Conservation (phyloP, 805 yeast genomes). For the Candida manassasensis region DNA sequence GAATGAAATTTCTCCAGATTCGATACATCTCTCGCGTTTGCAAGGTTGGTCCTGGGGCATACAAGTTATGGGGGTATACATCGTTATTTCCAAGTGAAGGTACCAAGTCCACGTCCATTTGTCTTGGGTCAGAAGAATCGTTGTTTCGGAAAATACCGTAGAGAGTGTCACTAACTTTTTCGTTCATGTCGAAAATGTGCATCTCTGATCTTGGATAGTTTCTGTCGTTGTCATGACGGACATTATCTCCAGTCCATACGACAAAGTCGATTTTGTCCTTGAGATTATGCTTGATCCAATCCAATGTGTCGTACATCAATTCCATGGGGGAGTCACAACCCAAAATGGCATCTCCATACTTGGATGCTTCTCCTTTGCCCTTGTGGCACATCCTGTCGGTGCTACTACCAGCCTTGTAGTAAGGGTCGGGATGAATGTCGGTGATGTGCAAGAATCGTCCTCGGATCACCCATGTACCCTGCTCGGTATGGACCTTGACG, state of each 20-base stretch:
- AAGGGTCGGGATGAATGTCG: slow-evolving; percentile 80
- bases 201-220: slow-evolving; percentile 65
- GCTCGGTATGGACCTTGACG: slow-evolving; percentile 18
- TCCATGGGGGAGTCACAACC: slow-evolving; percentile 76
- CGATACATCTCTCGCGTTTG: slow-evolving; percentile 74
- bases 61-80: slow-evolving; percentile 83
- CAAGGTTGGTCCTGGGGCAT: slow-evolving; percentile 83
- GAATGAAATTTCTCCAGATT: slow-evolving; percentile 71
- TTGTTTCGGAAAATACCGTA: slow-evolving; percentile 48
- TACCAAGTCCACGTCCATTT: slow-evolving; percentile 44
- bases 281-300: slow-evolving; percentile 62
- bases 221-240: slow-evolving; percentile 81
- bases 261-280: slow-evolving; percentile 79
- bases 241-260: slow-evolving; percentile 88
- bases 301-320: slow-evolving; percentile 56
- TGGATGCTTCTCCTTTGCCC: slow-evolving; percentile 51
- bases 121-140: slow-evolving; percentile 41
- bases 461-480: slow-evolving; percentile 38
- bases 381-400: slow-evolving; percentile 53
- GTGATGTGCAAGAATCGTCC: slow-evolving; percentile 85
- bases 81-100: slow-evolving; percentile 85
- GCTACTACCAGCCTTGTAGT: slow-evolving; percentile 49
- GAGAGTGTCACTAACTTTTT: slow-evolving; percentile 49
- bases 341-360: slow-evolving; percentile 66
- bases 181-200: slow-evolving; percentile 67